Conservation (phyloP, 225 moss, liverwort and hornwort species). For the Physcomitrium patens region DNA sequence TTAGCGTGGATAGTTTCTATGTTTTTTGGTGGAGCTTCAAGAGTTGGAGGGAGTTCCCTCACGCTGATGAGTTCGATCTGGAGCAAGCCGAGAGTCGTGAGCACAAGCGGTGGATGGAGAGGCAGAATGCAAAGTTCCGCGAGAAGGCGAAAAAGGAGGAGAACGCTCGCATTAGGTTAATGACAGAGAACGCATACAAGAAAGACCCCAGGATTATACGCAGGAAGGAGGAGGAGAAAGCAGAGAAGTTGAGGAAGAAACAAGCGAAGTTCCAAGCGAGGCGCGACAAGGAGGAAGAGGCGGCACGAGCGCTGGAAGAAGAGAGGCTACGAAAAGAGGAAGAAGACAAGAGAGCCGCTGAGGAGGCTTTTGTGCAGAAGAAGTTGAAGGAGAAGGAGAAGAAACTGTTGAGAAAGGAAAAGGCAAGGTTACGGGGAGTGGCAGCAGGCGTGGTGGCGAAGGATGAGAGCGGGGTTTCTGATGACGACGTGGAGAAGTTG, state of each 20-base stretch:
- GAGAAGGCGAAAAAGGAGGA: slow-evolving; percentile 98
- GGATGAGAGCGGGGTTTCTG: slow-evolving; percentile 58
- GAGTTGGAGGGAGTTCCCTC: slow-evolving; percentile 98
- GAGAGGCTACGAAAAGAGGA: slow-evolving; percentile 73
- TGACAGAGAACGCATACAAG: slow-evolving; percentile 91
- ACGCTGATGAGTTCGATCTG: slow-evolving; percentile 96
- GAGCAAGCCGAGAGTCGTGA: slow-evolving; percentile 97
- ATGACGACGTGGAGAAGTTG: slow-evolving; percentile 70
- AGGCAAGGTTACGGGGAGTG: slow-evolving; percentile 73
- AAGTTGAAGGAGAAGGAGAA: slow-evolving; percentile 93
- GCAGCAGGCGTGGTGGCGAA: slow-evolving; percentile 51
- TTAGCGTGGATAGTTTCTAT: slow-evolving; percentile 77
- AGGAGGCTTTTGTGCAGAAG: slow-evolving; percentile 72
- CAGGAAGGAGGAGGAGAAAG: slow-evolving; percentile 89
- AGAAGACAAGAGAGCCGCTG: slow-evolving; percentile 73
- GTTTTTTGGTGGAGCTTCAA: slow-evolving; percentile 95
- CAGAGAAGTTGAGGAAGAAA: slow-evolving; percentile 83
- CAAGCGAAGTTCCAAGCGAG: slow-evolving; percentile 78
- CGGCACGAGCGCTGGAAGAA: slow-evolving; percentile 65
- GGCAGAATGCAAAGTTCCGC: slow-evolving; percentile 87
- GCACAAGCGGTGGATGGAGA: slow-evolving; percentile 99
- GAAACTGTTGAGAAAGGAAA: slow-evolving; percentile 86
- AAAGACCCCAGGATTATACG: slow-evolving; percentile 83
- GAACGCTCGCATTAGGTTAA: slow-evolving; percentile 75
- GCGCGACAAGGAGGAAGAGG: slow-evolving; percentile 86